Percentiles rank a stretch among this genome's conserved stretches.
Evolutionary conservation across 2,329 filamentous ascomycete species (phyloP).

Genomic region (Mycogone perniciosa): DNA sequence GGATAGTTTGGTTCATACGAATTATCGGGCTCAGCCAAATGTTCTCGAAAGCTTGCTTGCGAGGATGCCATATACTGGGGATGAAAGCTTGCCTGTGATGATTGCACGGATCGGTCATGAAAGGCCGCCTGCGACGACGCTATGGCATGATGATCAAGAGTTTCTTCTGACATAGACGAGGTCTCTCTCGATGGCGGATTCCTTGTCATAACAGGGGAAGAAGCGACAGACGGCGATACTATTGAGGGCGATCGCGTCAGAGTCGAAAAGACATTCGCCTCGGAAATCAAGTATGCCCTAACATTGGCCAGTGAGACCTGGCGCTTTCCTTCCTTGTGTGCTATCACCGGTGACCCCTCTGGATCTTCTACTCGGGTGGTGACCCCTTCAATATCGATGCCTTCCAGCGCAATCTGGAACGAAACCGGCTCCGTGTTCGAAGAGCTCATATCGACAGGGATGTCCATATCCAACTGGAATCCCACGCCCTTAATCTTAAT

Average conservation of each 20-base stretch:
- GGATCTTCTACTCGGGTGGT: constrained; percentile 35
- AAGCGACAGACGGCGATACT: constrained; percentile 33
- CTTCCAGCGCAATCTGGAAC: constrained; percentile 58
- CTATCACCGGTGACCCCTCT: constrained; percentile 30
- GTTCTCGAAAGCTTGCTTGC: constrained; percentile 21
- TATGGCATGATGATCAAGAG: constrained; percentile 14
- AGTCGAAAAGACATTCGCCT: constrained; percentile 58
- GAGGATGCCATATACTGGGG: constrained; percentile 21
- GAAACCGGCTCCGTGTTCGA: constrained; percentile 50
- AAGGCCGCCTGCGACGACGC: neutral
- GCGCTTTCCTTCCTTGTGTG: constrained; percentile 56
- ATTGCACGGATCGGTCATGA: neutral
- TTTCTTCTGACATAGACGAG: constrained; percentile 23
- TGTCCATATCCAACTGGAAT: constrained; percentile 58
- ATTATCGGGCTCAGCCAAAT: constrained; percentile 18
- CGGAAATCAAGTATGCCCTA: constrained; percentile 59
- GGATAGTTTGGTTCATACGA: constrained; percentile 19
- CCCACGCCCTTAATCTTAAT: constrained; percentile 59
- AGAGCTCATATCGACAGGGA: constrained; percentile 44
- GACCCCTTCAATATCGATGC: constrained; percentile 61
- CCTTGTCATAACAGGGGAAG: constrained; percentile 46
- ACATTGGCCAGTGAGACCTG: constrained; percentile 58
- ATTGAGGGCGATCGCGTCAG: constrained; percentile 52
- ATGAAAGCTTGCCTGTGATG: constrained; percentile 24
- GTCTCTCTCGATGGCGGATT: constrained; percentile 30